phyloP scores from a whole-genome alignment of 2,329 filamentous ascomycete species.

The Tympanopsis confertula region DNA sequence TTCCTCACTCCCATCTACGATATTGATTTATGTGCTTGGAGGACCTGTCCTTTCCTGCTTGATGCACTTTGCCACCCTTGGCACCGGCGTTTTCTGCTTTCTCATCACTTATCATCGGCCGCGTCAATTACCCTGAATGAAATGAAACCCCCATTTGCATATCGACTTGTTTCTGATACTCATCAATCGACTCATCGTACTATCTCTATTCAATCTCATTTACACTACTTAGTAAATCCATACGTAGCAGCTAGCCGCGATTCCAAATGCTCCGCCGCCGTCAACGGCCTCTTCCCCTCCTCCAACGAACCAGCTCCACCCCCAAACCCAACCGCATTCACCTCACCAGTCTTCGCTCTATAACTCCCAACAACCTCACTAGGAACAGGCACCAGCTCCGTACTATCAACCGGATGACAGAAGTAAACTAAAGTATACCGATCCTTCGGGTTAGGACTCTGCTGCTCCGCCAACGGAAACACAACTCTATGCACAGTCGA shows the following conservation, averaged over 20 bases:
- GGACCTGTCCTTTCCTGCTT: too few species aligned
- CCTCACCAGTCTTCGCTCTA: slow-evolving; percentile 9
- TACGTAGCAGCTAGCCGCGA: slow-evolving; percentile 11
- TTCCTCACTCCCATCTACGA: too few species aligned
- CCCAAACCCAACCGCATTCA: slow-evolving; percentile 2
- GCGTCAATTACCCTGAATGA: too few species aligned
- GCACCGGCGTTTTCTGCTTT: too few species aligned
- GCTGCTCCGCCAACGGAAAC: background rate
- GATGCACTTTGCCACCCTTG: too few species aligned
- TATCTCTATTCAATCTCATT: too few species aligned
- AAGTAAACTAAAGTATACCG: slow-evolving; percentile 16
- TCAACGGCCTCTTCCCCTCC: slow-evolving; percentile 7
- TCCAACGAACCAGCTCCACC: background rate
- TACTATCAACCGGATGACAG: slow-evolving; percentile 13
- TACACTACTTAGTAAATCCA: too few species aligned
- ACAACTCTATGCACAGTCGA: background rate
- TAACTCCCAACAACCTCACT: slow-evolving; percentile 9
- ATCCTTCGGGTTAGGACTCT: slow-evolving; percentile 3
- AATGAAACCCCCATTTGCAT: too few species aligned
- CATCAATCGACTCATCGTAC: too few species aligned
- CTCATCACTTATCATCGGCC: too few species aligned
- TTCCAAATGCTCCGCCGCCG: slow-evolving; percentile 11
- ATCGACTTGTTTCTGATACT: too few species aligned
- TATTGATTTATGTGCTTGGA: too few species aligned
- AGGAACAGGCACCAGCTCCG: slow-evolving; percentile 11